Percentiles rank a stretch among this genome's conserved stretches.
These are phyloP conservation scores for Suhomyces sp. DNA, from an alignment of 805 yeast genomes.

Conservation along the genomic window DNA sequence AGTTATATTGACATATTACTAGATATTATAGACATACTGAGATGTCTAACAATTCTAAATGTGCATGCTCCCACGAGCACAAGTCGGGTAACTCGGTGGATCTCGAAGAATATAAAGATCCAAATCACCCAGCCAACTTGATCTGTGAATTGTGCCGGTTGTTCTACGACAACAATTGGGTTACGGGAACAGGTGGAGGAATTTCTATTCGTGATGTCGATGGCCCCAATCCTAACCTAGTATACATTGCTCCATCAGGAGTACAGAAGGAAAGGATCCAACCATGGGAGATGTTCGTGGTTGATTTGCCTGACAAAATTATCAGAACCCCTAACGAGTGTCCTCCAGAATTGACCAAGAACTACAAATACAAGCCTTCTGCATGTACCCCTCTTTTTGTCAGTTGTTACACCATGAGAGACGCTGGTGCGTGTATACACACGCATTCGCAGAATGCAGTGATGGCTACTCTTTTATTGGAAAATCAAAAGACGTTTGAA, in stretches of 20 bases:
- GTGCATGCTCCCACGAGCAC: neutral
- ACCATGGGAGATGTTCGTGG: constrained; percentile 79
- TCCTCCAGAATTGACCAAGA: constrained; percentile 34
- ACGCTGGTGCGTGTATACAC: constrained; percentile 91
- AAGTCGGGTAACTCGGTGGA: neutral
- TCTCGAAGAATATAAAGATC: constrained; percentile 35
- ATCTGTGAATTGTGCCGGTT: constrained; percentile 77
- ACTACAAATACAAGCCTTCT: constrained; percentile 68
- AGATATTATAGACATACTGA: neutral
- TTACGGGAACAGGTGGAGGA: constrained; percentile 96
- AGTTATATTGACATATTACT: neutral
- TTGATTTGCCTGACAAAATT: constrained; percentile 53
- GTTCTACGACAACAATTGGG: constrained; percentile 84
- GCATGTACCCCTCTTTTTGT: constrained; percentile 90
- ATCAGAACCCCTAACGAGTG: constrained; percentile 55
- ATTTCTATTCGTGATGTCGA: constrained; percentile 64
- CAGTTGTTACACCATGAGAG: constrained; percentile 62
- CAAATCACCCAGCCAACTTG: constrained; percentile 75
- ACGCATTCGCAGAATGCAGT: constrained; percentile 92
- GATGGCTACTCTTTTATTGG: constrained; percentile 66
- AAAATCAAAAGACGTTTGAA: constrained; percentile 59
- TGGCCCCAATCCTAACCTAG: constrained; percentile 41
- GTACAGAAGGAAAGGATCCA: constrained; percentile 88
- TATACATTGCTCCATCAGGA: constrained; percentile 91
- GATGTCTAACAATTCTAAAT: neutral